phyloP scores from a whole-genome alignment of 306 rosid species.

The Vachellia collinsii region DNA sequence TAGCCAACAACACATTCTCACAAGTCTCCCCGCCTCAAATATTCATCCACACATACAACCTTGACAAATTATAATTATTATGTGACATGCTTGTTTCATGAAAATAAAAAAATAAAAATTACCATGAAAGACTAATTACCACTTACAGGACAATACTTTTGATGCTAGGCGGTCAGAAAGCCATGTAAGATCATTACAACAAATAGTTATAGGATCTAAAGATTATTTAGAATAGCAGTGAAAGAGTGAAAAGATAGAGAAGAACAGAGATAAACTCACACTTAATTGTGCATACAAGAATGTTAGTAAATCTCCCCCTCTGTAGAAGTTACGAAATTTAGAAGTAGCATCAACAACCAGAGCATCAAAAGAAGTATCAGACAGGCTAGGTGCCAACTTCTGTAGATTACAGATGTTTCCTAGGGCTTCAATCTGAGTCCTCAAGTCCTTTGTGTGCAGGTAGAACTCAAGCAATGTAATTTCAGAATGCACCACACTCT shows the following conservation, averaged over 20 bases:
- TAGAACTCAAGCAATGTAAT: slow-evolving; percentile 76
- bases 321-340: slow-evolving; percentile 57
- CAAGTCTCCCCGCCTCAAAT: neutral
- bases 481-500: slow-evolving; percentile 71
- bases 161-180: neutral
- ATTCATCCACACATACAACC: neutral
- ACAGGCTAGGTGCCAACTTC: slow-evolving; percentile 48
- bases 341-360: slow-evolving; percentile 51
- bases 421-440: slow-evolving; percentile 71
- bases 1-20: neutral
- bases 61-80: neutral
- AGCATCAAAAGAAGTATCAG: slow-evolving; percentile 55
- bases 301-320: slow-evolving; percentile 82
- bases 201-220: neutral
- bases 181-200: neutral
- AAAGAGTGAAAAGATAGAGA: slow-evolving; percentile 32
- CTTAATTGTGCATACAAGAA: slow-evolving; percentile 70
- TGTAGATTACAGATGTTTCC: slow-evolving; percentile 72
- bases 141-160: neutral
- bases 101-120: neutral
- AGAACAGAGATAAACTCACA: slow-evolving; percentile 21
- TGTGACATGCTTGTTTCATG: neutral
- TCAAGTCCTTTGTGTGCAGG: slow-evolving; percentile 79
- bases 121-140: neutral
- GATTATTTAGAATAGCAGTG: neutral